Percentiles rank a stretch among this genome's conserved stretches.
phyloP scores from a whole-genome alignment of 345 rosid genomes.

The Acer campestre region DNA sequence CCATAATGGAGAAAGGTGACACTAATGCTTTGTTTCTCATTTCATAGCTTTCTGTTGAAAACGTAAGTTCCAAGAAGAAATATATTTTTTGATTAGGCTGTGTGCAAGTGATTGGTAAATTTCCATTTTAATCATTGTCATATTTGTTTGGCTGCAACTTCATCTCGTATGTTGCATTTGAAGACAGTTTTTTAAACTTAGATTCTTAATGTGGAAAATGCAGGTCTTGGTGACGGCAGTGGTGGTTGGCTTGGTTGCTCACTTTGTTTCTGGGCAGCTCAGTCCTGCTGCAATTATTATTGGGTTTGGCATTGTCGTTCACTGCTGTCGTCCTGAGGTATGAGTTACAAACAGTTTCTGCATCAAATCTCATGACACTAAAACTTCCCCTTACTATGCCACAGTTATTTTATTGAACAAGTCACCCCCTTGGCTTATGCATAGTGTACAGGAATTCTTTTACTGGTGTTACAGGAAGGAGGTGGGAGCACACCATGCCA shows the following conservation, averaged over 20 bases:
- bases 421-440: too few species aligned
- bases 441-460: constrained; percentile 5
- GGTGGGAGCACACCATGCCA: constrained; percentile 99
- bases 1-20: constrained; percentile 18
- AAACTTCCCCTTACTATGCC: neutral
- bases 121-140: constrained; percentile 11
- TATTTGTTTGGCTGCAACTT: neutral
- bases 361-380: constrained; percentile 14
- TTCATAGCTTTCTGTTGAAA: constrained; percentile 94
- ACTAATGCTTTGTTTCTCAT: constrained; percentile 31
- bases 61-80: constrained; percentile 98
- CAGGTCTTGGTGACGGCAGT: constrained; percentile 94
- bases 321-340: constrained; percentile 97
- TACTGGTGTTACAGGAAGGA: constrained; percentile 96
- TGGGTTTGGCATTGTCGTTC: constrained; percentile 94
- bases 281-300: constrained; percentile 96
- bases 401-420: too few species aligned
- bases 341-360: constrained; percentile 15
- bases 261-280: constrained; percentile 73
- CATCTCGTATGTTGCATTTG: constrained; percentile 7
- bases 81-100: constrained; percentile 97
- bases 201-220: constrained; percentile 29
- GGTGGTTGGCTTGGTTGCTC: constrained; percentile 78
- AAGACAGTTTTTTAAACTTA: neutral
- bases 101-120: constrained; percentile 65